phyloP scores from a whole-genome alignment of 192 early-diverging fungal genomes.

The Rhizoclosmatium sp. region DNA sequence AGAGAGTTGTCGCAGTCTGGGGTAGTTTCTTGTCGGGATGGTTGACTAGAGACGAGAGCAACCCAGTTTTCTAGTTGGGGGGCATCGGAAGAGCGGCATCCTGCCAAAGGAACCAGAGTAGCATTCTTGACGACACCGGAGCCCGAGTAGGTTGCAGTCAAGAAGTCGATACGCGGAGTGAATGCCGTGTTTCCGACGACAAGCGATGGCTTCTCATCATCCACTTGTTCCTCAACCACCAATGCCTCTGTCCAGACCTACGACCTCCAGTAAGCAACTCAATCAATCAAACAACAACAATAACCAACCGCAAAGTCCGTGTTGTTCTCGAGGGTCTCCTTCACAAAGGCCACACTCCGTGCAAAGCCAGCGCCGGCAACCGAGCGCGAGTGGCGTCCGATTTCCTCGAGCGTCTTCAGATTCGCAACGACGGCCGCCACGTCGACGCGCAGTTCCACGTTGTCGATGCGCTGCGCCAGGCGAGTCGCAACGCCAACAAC shows the following conservation, averaged over 20 bases:
- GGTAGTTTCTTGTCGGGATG: background rate
- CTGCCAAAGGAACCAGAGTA: background rate
- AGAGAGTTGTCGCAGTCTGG: conserved; percentile 11
- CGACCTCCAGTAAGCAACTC: background rate
- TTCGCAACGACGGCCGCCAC: background rate
- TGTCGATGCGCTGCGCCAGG: background rate
- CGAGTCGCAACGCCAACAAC: background rate
- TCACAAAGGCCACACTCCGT: conserved; percentile 14
- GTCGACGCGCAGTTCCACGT: background rate
- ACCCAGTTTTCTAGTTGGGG: background rate
- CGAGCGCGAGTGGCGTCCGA: background rate
- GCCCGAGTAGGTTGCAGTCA: conserved; percentile 21
- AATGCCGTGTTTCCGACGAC: background rate
- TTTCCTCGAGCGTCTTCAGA: background rate
- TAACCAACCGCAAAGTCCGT: conserved; percentile 2
- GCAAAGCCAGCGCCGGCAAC: conserved; percentile 13
- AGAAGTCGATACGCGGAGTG: conserved; percentile 7
- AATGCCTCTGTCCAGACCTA: conserved; percentile 29
- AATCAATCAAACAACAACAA: background rate
- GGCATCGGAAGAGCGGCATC: background rate
- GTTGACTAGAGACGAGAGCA: conserved; percentile 2
- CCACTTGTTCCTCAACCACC: conserved; percentile 20
- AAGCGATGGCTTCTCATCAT: background rate
- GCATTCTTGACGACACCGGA: conserved; percentile 2
- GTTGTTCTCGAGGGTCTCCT: background rate